Evolutionary conservation across 805 yeast genomes (phyloP), one percentile per base, ranked within the genome.

Genomic region (Candida insectorum): DNA sequence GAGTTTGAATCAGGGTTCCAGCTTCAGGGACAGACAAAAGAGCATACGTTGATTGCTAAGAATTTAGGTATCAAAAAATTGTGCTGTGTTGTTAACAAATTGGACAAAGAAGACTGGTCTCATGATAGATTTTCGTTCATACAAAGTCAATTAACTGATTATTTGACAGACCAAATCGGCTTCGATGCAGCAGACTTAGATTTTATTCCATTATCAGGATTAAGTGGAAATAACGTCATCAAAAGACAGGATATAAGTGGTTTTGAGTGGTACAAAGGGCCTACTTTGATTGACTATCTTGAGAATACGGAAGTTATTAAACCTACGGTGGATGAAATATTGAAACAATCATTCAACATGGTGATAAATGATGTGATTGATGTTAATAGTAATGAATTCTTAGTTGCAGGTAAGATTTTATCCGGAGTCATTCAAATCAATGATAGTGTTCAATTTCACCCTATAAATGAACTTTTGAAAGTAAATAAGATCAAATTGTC

Each of bases 21-120:
- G 12, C 63, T 73, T 41, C 77, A 75, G 47, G 91, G 93, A 2
- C 89, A 84, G 54, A 83, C 91, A 4, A 81, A 75, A 46, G 94
- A 85, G 51, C 94, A 85, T 49, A 75, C 87, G 1, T 58, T 80
- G 7, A 69, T 85, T 24, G 85, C 85, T 4, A 69, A 77, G 37
- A 75, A 73, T 40, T 54, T 85, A 31, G 93, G 93, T 0, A 68
- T 84, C n/a, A 73, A 71, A 18, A 62, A 63, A 16, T 53, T 83
- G 19, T 62, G 83, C 19, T 71, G 84, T 12, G 83, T 76, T 0
- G 69, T 85, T 13, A 85, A 85, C 57, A 85, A 85, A 52, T 61
- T 85, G 65, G 94, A 85, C 49, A 64, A 72, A 32, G 71, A 71
- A 26, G 51, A 64, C 18, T 84, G 87, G 84, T 60, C 69, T 22